Conservation (phyloP, 495 filamentous ascomycete species). For the Neurospora sp. region DNA sequence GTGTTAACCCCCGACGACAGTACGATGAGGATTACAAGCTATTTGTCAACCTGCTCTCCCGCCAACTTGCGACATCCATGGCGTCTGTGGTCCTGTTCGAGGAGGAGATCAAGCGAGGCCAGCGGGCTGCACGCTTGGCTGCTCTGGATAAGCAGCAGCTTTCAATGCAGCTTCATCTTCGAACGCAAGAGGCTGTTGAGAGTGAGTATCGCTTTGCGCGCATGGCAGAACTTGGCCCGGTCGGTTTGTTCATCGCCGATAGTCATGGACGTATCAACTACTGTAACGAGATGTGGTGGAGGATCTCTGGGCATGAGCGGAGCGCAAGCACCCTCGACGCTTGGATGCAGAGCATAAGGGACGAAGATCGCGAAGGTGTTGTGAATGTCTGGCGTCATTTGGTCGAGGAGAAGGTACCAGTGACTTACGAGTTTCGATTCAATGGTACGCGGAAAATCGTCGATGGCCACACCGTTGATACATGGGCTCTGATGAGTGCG, state of each 20-base stretch:
- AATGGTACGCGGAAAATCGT: conserved; percentile 49
- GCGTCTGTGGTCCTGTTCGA: conserved; percentile 65
- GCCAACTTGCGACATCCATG: conserved; percentile 59
- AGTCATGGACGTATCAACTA: conserved; percentile 52
- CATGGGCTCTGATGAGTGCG: conserved; percentile 62
- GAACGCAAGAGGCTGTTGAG: conserved; percentile 58
- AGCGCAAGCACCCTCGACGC: conserved; percentile 34
- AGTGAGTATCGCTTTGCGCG: conserved; percentile 62
- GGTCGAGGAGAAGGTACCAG: conserved; percentile 41
- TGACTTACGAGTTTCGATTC: conserved; percentile 60
- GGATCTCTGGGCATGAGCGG: conserved; percentile 49
- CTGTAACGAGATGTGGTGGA: conserved; percentile 65
- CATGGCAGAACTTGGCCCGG: conserved; percentile 65
- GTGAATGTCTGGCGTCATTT: conserved; percentile 47
- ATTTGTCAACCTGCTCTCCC: conserved; percentile 57
- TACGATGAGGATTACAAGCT: conserved; percentile 62
- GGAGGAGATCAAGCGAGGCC: conserved; percentile 59
- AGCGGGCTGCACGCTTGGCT: conserved; percentile 54
- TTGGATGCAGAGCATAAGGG: conserved; percentile 58
- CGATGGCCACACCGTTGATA: conserved; percentile 48
- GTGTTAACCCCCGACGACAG: conserved; percentile 55
- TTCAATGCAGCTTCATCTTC: conserved; percentile 52
- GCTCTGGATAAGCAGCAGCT: conserved; percentile 56
- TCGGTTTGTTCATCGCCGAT: conserved; percentile 64
- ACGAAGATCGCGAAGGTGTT: conserved; percentile 48